Evolutionary conservation across 768 basidiomycete genomes (phyloP), one percentile per base, ranked within the genome.

Genomic region (Kwoniella botswanensis): DNA sequence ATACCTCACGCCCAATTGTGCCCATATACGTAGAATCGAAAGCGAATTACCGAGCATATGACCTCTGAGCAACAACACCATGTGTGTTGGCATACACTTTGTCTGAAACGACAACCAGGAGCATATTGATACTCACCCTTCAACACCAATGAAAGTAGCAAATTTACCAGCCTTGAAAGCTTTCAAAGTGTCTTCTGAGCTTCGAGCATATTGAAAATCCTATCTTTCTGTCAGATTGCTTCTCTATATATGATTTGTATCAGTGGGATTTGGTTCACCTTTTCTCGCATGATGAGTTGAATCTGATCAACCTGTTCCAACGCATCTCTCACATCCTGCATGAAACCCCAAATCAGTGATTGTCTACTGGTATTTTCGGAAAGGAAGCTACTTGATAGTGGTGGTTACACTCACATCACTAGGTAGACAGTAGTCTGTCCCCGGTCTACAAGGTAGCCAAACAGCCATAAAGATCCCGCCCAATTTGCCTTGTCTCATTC

Each of bases 1-100:
- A 18, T 50, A 50, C 46, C 46, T 13, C 1, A 50, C 46, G 6
- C 46, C 75, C 6, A 76, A 63, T 35, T 62, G 67, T 29, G 72
- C 72, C n/a, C 59, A 71, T 4, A 76, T 57, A 12, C 75, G 54
- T n/a, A 76, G 21, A 35, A 68, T 67, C 0, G 72, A 71, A n/a
- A 76, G 63, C 0, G 73, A 74, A 63, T 74, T 74, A 13, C 75
- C 75, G 26, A 76, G 68, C 67, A 67, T 69, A 41, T 76, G 75
- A 4, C 17, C 63, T 17, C 63, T 65, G 46, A 18, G 15, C 46
- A 46, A 46, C 44, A 12, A 11, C 44, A 50, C 46, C 10, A 50
- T 15, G 35, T 35, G 7, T 0, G 46, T 50, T 5, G 17, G 46
- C 10, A 50, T 15, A 18, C 12, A 50, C 46, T 15, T 50, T 6